Conservation (phyloP, 1,139 yeast genomes). For the Hansenula lynferdii region DNA sequence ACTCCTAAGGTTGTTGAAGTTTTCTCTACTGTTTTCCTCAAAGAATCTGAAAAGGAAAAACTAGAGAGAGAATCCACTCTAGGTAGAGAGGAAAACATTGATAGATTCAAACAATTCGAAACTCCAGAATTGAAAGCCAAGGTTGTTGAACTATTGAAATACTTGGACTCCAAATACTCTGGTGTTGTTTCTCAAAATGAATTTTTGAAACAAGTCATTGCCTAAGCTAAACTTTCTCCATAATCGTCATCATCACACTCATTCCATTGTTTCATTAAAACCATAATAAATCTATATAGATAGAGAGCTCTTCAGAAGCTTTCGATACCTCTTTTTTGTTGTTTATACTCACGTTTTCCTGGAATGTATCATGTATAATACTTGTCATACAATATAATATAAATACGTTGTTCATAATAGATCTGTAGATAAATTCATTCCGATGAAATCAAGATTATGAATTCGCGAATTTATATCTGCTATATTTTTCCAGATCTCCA, state of each 20-base stretch:
- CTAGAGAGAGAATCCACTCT: constrained; percentile 67
- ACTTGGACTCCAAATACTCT: constrained; percentile 58
- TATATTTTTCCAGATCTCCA: too few relatives aligned
- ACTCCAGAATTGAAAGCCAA: constrained; percentile 56
- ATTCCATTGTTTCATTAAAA: neutral
- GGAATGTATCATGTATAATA: too few relatives aligned
- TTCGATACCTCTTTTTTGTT: too few relatives aligned
- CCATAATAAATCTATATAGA: too few relatives aligned
- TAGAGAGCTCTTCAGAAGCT: too few relatives aligned
- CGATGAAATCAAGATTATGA: too few relatives aligned
- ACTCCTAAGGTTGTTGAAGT: constrained; percentile 64
- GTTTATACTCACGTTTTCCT: too few relatives aligned
- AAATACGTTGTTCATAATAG: too few relatives aligned
- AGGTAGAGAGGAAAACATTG: constrained; percentile 80
- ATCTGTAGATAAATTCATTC: too few relatives aligned
- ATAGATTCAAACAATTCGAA: constrained; percentile 74
- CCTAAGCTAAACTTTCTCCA: constrained; percentile 2
- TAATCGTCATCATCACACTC: neutral
- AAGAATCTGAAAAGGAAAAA: constrained; percentile 68
- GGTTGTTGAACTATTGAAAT: constrained; percentile 68
- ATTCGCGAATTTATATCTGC: too few relatives aligned
- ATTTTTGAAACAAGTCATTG: constrained; percentile 48
- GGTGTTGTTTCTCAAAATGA: constrained; percentile 58
- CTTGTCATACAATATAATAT: too few relatives aligned
- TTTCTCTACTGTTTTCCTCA: constrained; percentile 65